A percentile compares a stretch with the other conserved stretches of the same genome.
Evolutionary conservation across 352 stramenopile species (phyloP).

Genomic region (Pythium aquatile): DNA sequence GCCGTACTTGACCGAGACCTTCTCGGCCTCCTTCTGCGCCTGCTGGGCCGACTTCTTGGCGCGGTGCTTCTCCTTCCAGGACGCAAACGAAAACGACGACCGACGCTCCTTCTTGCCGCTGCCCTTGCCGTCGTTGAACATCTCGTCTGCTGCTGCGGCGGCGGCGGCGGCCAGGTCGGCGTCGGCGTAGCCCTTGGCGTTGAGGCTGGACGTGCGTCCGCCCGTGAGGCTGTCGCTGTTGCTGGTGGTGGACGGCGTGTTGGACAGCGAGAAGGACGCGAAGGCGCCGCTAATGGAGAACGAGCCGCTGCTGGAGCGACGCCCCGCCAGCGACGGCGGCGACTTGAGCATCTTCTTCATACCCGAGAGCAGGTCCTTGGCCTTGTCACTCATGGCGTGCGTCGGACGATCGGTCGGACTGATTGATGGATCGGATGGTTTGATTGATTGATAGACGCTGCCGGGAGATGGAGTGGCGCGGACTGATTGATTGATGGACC

Average conservation of each 20-base stretch:
- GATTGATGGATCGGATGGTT: background rate
- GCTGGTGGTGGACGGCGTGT: conserved; percentile 13
- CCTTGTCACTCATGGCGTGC: conserved; percentile 56
- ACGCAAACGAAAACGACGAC: conserved; percentile 31
- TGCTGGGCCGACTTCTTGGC: conserved; percentile 28
- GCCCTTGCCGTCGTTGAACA: conserved; percentile 14
- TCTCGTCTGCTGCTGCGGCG: conserved; percentile 25
- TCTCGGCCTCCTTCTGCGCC: conserved; percentile 24
- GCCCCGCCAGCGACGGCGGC: conserved; percentile 16
- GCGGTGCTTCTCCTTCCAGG: conserved; percentile 31
- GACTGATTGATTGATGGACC: background rate
- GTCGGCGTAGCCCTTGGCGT: conserved; percentile 23
- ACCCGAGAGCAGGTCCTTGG: conserved; percentile 75
- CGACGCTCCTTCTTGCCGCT: conserved; percentile 27
- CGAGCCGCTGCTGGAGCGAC: conserved; percentile 48
- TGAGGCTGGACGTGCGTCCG: conserved; percentile 19
- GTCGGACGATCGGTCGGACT: background rate
- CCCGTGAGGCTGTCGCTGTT: conserved; percentile 1
- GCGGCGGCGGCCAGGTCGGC: conserved; percentile 23
- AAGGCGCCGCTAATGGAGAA: conserved; percentile 37
- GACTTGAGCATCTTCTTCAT: conserved; percentile 85
- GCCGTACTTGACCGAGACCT: conserved; percentile 17
- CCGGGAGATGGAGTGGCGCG: background rate
- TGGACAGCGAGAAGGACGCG: conserved; percentile 22
- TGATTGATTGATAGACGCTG: background rate